These are phyloP conservation scores for Yarrowia sp. DNA, from an alignment of 805 yeast species.

Conservation along the genomic window DNA sequence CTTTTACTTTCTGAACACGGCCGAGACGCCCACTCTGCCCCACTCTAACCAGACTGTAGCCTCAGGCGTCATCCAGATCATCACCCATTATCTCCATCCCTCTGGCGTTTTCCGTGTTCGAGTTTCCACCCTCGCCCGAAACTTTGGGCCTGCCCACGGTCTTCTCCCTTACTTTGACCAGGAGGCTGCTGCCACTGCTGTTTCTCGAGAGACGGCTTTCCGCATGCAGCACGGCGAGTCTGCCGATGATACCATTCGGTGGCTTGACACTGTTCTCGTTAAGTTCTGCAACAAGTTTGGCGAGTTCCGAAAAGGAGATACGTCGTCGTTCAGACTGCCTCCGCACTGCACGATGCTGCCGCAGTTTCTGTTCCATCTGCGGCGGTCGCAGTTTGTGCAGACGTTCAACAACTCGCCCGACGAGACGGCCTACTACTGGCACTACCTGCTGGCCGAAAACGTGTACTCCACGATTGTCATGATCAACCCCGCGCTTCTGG, in stretches of 20 bases:
- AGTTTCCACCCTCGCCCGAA: constrained; percentile 77
- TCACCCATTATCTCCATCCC: constrained; percentile 93
- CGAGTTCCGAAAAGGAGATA: constrained; percentile 84
- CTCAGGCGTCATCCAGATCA: constrained; percentile 66
- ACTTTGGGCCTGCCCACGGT: constrained; percentile 45
- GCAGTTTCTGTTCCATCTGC: constrained; percentile 90
- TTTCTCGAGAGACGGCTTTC: constrained; percentile 87
- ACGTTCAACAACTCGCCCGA: constrained; percentile 98
- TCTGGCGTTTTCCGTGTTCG: constrained; percentile 84
- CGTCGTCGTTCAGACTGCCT: constrained; percentile 74
- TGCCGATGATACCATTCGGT: constrained; percentile 68
- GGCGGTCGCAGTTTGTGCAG: constrained; percentile 93
- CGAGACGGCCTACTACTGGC: constrained; percentile 96
- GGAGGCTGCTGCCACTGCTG: constrained; percentile 94
- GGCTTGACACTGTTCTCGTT: constrained; percentile 92
- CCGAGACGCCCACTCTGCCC: constrained; percentile 36
- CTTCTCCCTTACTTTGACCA: constrained; percentile 80
- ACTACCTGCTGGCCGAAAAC: constrained; percentile 85
- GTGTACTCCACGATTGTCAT: constrained; percentile 88
- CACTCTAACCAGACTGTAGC: constrained; percentile 28
- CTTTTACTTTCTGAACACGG: constrained; percentile 77
- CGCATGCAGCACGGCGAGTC: constrained; percentile 82
- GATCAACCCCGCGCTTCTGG: constrained; percentile 95
- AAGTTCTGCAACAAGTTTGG: constrained; percentile 90
- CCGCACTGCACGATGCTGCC: constrained; percentile 87